Conservation (phyloP, 1,284 basidiomycete genomes). For the Amylostereum areolatum region DNA sequence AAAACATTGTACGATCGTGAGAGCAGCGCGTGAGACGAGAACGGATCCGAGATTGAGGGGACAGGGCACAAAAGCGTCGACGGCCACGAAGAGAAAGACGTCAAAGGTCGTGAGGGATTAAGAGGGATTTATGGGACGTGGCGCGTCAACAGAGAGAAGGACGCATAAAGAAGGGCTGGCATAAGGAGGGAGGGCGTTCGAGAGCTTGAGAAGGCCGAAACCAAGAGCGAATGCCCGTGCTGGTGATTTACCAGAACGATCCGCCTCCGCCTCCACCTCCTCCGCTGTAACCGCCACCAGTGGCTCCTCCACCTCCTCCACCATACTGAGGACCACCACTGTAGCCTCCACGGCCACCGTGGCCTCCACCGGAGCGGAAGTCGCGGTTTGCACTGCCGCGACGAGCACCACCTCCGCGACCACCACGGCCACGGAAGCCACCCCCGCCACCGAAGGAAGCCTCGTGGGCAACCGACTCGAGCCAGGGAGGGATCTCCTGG, state of each 20-base stretch:
- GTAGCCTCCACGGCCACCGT: conserved; percentile 24
- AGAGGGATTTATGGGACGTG: conserved; percentile 17
- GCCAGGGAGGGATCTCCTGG: conserved; percentile 93
- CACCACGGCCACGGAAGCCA: conserved; percentile 44
- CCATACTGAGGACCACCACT: conserved; percentile 22
- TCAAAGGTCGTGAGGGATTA: conserved; percentile 7
- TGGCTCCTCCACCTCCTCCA: conserved; percentile 17
- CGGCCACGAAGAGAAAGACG: conserved; percentile 13
- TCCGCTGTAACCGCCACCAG: conserved; percentile 31
- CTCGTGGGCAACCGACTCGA: conserved; percentile 85
- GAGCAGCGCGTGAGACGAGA: conserved; percentile 48
- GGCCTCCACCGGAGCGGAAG: conserved; percentile 35
- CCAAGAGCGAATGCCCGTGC: conserved; percentile 27
- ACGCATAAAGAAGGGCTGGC: conserved; percentile 3
- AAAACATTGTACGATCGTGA: conserved; percentile 26
- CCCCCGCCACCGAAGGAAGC: conserved; percentile 63
- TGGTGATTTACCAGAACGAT: conserved; percentile 38
- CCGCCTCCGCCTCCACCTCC: conserved; percentile 32
- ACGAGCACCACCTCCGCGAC: conserved; percentile 57
- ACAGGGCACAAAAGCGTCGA: conserved; percentile 16
- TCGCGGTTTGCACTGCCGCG: conserved; percentile 46
- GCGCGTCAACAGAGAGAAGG: conserved; percentile 5
- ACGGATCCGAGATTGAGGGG: background rate
- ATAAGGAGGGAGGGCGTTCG: conserved; percentile 4
- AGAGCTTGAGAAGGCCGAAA: conserved; percentile 7